Conservation (phyloP, 345 rosid species). For the Bruguiera sexangula region DNA sequence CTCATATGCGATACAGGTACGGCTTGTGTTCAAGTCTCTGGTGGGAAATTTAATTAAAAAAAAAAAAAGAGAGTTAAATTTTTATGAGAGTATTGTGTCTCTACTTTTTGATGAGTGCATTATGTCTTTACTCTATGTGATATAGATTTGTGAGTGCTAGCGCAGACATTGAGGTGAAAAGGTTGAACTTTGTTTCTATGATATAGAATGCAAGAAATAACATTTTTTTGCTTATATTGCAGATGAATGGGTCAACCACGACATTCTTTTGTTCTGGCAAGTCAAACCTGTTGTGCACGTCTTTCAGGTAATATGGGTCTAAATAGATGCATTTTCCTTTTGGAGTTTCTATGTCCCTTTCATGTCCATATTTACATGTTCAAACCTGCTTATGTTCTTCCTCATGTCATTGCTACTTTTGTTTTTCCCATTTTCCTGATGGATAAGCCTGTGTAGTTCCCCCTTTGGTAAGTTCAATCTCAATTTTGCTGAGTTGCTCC, state of each 20-base stretch:
- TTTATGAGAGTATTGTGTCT: no score
- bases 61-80: background rate
- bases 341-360: background rate
- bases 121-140: no score
- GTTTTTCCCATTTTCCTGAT: no score
- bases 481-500: background rate
- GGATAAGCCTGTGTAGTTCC: no score
- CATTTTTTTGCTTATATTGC: conserved; percentile 15
- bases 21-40: background rate
- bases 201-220: background rate
- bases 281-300: conserved; percentile 87
- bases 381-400: background rate
- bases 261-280: conserved; percentile 95
- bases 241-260: conserved; percentile 87
- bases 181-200: no score
- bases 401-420: no score
- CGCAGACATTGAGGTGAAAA: background rate
- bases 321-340: background rate
- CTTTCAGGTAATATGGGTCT: conserved; percentile 62
- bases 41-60: background rate
- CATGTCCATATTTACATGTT: background rate
- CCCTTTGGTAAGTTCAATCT: background rate
- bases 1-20: conserved; percentile 78
- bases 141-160: no score
- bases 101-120: no score